Base-by-base conservation (phyloP, 2,329 filamentous ascomycete species). In the Parasarocladium wereldwijsianum region DNA sequence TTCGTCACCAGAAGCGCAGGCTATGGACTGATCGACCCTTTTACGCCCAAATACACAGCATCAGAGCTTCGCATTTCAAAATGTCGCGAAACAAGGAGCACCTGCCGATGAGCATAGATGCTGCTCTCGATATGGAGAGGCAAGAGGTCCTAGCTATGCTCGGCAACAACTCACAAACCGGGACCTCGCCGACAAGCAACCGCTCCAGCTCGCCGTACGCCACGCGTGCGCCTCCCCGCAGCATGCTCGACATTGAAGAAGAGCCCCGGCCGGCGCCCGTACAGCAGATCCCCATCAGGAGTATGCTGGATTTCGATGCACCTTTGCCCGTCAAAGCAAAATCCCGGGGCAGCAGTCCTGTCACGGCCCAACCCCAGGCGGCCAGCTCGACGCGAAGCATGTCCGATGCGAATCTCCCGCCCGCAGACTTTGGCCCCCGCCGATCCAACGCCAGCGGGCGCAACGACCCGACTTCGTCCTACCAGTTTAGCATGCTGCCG, bases 41-140 rank as follows among this genome's bases (percentile, higher is more conserved):
- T n/a, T n/a, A n/a, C n/a, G n/a, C n/a, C n/a, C n/a, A n/a, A n/a
- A n/a, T n/a, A n/a, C n/a, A n/a, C n/a, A n/a, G n/a, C n/a, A n/a
- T n/a, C n/a, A 26, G 25, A 14, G 25, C 25, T 5, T 25, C 22
- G 8, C 12, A 27, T n/a, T n/a, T n/a, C 41, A 43, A 30, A 36
- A 55, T 55, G 52, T 46, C 52, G 35, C 45, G 37, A 21, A 38
- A 42, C 31, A 45, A 40, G 8, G 31, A 32, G 14, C 38, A 46
- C 29, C 52, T 55, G 29, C 57, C 60, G 13, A 83, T 83, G 76
- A 84, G 78, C 45, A 70, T 86, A 45, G 80, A 84, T 55, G 70
- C 76, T 28, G 70, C 76, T 40, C 62, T 85, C 38, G 80, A 85
- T 47, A 76, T 84, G 58, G 81, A 87, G 60, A 69, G 78, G 37